Evolutionary conservation across 345 rosid species (phyloP).

Genomic region (Hibiscus tridactylites): DNA sequence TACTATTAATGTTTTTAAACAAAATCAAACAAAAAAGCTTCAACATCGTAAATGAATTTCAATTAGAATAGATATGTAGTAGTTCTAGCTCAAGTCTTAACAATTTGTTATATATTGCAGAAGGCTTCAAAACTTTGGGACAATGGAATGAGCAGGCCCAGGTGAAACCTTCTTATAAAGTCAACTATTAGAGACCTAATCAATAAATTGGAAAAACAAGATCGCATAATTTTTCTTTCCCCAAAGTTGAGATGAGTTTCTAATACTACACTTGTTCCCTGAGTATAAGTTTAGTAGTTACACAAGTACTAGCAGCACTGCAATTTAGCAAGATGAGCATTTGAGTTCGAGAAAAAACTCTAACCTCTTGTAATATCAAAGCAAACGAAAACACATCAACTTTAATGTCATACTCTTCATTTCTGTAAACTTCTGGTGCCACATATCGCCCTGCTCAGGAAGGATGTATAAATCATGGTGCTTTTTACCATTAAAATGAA

Average conservation of each 20-base stretch:
- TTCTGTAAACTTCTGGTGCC: conserved; percentile 76
- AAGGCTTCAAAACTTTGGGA: background rate
- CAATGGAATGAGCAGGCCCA: background rate
- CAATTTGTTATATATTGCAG: background rate
- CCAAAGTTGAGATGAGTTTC: background rate
- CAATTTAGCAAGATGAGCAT: background rate
- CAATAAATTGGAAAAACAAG: background rate
- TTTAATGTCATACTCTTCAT: conserved; percentile 74
- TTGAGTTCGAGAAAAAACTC: conserved; percentile 2
- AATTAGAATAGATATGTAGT: background rate
- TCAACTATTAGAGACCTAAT: background rate
- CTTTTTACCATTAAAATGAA: conserved; percentile 5
- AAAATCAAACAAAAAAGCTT: background rate
- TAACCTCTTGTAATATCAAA: conserved; percentile 78
- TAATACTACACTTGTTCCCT: background rate
- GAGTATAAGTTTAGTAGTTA: background rate
- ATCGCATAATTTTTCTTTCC: background rate
- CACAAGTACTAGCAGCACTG: background rate
- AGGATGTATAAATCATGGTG: conserved; percentile 1
- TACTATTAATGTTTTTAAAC: background rate
- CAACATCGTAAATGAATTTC: background rate
- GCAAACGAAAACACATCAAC: conserved; percentile 81
- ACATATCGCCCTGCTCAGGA: conserved; percentile 54
- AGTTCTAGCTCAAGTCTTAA: background rate
- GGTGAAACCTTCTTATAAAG: background rate